Evolutionary conservation across 2,329 filamentous ascomycete species (phyloP).

Genomic region (Epichloe coenophiala): DNA sequence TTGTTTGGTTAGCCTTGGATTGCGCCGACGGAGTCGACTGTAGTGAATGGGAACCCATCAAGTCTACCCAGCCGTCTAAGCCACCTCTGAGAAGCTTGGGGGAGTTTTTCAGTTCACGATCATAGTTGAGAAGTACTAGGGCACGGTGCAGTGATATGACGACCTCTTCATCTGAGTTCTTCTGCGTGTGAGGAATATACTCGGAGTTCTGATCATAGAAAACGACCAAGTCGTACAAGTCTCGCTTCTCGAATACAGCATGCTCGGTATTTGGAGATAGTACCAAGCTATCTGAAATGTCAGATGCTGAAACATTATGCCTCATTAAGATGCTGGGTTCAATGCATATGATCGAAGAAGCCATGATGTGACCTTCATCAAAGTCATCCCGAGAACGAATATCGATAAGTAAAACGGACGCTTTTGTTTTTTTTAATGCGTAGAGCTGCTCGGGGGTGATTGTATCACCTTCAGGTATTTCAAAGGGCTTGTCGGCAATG

Average conservation of each 20-base stretch:
- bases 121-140: slow-evolving; percentile 70
- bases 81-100: slow-evolving; percentile 75
- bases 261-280: slow-evolving; percentile 65
- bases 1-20: slow-evolving; percentile 7
- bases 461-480: slow-evolving; percentile 38
- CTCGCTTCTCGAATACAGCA: slow-evolving; percentile 53
- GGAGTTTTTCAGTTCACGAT: slow-evolving; percentile 59
- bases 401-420: slow-evolving; percentile 70
- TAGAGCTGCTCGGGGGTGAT: slow-evolving; percentile 60
- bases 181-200: slow-evolving; percentile 27
- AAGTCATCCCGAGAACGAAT: slow-evolving; percentile 68
- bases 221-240: slow-evolving; percentile 75
- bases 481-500: slow-evolving; percentile 26
- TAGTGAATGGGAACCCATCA: slow-evolving; percentile 59
- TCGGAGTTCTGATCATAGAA: slow-evolving; percentile 69
- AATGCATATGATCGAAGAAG: slow-evolving; percentile 73
- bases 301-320: slow-evolving; percentile 47
- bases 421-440: slow-evolving; percentile 46
- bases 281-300: slow-evolving; percentile 55
- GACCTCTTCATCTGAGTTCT: slow-evolving; percentile 32
- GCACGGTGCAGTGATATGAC: slow-evolving; percentile 65
- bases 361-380: slow-evolving; percentile 79
- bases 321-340: slow-evolving; percentile 65
- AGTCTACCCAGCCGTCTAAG: slow-evolving; percentile 70
- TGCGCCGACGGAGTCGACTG: slow-evolving; percentile 27